phyloP scores from a whole-genome alignment of 352 stramenopile species.

The Achlya hypogyna region DNA sequence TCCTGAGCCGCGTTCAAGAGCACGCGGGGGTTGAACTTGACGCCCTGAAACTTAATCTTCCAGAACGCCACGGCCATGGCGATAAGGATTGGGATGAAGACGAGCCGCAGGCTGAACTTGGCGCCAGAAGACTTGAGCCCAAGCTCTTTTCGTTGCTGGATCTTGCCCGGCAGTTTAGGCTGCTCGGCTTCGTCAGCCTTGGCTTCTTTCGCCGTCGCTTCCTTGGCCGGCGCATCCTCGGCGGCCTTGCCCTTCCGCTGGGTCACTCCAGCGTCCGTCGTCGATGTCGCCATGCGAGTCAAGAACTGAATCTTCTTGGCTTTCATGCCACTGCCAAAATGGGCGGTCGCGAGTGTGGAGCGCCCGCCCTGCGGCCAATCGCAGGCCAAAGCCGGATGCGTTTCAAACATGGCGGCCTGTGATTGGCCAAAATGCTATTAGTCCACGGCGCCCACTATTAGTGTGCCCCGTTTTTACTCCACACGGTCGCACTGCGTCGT shows the following conservation, averaged over 20 bases:
- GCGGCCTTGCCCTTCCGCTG: background rate
- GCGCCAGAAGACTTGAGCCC: background rate
- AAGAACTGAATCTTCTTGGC: constrained; percentile 9
- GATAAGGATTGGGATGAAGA: constrained; percentile 12
- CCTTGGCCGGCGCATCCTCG: background rate
- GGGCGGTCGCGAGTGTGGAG: too few species aligned
- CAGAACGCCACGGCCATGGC: constrained; percentile 4
- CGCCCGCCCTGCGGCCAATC: too few species aligned
- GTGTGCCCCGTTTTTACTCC: too few species aligned
- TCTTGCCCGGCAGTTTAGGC: background rate
- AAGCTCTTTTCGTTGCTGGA: background rate
- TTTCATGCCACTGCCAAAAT: background rate
- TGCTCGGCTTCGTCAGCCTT: background rate
- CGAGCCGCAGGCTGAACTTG: constrained; percentile 16
- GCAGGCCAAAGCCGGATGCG: too few species aligned
- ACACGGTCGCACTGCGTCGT: too few species aligned
- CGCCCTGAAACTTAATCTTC: constrained; percentile 16
- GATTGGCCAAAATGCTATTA: background rate
- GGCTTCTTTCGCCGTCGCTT: background rate
- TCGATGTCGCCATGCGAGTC: background rate
- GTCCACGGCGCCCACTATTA: background rate
- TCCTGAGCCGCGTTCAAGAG: background rate
- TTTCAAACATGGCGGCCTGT: background rate
- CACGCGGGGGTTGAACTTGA: background rate
- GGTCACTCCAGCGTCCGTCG: background rate